Base-by-base conservation (phyloP, 2,329 filamentous ascomycete species). In the Diplocarpon mali region DNA sequence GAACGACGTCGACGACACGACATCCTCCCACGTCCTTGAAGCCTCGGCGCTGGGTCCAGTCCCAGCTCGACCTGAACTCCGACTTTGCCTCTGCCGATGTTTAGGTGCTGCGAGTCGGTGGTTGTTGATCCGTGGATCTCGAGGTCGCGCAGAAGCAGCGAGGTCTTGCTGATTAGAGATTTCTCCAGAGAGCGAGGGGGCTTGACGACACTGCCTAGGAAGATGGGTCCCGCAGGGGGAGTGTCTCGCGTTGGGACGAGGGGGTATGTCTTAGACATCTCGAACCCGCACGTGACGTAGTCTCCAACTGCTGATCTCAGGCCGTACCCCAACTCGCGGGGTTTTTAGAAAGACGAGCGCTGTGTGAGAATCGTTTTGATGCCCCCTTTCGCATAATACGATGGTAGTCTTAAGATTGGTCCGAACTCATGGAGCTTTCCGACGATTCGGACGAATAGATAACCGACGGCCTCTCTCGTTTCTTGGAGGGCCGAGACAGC, bases 181-280 rank as follows among this genome's bases (percentile, higher is more conserved):
- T 38, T 16, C 39, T 48, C 47, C 14, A 48, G 48, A 5, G 31
- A 38, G 13, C 40, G 35, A 17, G 50, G 48, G 2, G 43, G 46
- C 28, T 47, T 45, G 31, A 53, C 48, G 32, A 53, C 48, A 28
- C 35, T 45, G 16, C 50, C 48, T n/a, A 50, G 43, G 20, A 45
- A 41, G n/a, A 53, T 53, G 17, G 47, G 39, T 2, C 50, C 48
- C 8, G 7, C 29, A 0, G 47, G 40, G 10, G 40, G 45, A n/a
- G 42, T 38, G 27, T 46, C 43, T 17, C 40, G 32, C 28, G 38
- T 43, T 16, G 45, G 45, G 5, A 42, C 40, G 3, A 53, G 42
- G 36, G 50, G 50, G 17, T 53, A 53, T 1, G 48, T 46, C 32
- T 48, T 50, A 1, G 42, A 42, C 38, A 48, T 44, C 16, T 27